These are phyloP conservation scores for Ceratobasidium sp. DNA, from an alignment of 1,284 basidiomycete species.

Conservation along the genomic window DNA sequence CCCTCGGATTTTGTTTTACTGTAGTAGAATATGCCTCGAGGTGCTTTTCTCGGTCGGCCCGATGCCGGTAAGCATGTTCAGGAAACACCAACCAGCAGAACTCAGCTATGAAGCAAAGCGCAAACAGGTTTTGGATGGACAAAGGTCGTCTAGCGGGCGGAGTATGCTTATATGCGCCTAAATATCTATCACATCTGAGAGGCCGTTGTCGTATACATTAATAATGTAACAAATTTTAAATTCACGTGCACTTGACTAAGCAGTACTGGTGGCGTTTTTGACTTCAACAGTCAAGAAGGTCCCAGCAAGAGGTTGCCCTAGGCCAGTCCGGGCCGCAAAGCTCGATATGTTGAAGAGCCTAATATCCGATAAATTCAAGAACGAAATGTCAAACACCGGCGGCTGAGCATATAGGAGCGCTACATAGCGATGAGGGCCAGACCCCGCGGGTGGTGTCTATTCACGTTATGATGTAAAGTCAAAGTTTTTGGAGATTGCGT, in stretches of 20 bases:
- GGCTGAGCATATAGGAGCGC: conserved; percentile 44
- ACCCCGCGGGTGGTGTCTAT: conserved; percentile 35
- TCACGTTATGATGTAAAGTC: not conserved
- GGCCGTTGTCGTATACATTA: too few species aligned
- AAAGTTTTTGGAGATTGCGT: not conserved
- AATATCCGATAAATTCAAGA: conserved; percentile 32
- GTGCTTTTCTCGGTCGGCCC: too few species aligned
- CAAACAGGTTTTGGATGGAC: too few species aligned
- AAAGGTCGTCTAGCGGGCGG: too few species aligned
- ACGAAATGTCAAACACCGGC: conserved; percentile 29
- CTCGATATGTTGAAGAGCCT: conserved; percentile 34
- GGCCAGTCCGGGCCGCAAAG: conserved; percentile 32
- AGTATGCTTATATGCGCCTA: too few species aligned
- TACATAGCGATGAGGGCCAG: conserved; percentile 41
- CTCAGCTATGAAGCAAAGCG: too few species aligned
- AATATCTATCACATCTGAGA: too few species aligned
- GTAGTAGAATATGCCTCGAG: too few species aligned
- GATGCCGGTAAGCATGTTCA: too few species aligned
- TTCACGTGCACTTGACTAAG: not conserved
- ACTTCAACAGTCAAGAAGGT: conserved; percentile 43
- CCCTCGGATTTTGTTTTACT: too few species aligned
- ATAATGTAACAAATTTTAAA: not conserved
- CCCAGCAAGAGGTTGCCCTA: conserved; percentile 37
- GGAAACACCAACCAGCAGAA: too few species aligned
- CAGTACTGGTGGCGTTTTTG: conserved; percentile 4